Percentiles rank a stretch among this genome's conserved stretches.
phyloP scores from a whole-genome alignment of 2,329 filamentous ascomycete species.

The Diaporthe eres region DNA sequence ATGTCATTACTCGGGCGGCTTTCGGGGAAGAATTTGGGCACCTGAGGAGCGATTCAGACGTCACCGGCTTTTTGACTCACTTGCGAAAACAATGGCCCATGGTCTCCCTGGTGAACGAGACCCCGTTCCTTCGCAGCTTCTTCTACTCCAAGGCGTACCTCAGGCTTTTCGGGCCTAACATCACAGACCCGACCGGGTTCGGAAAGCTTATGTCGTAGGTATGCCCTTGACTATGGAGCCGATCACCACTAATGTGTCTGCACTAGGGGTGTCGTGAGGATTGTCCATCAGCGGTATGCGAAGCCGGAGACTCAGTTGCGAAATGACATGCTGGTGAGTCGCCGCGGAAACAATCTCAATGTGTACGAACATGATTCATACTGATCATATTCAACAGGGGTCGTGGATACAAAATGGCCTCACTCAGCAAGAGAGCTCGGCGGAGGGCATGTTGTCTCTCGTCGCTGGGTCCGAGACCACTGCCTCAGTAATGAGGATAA shows the following conservation, averaged over 20 bases:
- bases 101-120: conserved; percentile 57
- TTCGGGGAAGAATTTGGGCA: conserved; percentile 63
- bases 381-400: not conserved
- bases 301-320: conserved; percentile 55
- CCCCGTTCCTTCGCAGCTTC: conserved; percentile 50
- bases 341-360: accelerated
- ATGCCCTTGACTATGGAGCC: not conserved
- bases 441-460: conserved; percentile 48
- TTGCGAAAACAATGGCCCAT: conserved; percentile 45
- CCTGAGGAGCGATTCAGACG: conserved; percentile 57
- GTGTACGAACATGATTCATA: too few relatives aligned
- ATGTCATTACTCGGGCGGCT: conserved; percentile 63
- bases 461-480: conserved; percentile 39
- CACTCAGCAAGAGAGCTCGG: conserved; percentile 57
- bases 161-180: conserved; percentile 52
- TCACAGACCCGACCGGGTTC: conserved; percentile 47
- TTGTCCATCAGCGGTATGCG: conserved; percentile 16
- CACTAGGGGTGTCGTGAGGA: not conserved
- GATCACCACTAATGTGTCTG: not conserved
- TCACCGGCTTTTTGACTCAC: conserved; percentile 57
- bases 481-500: conserved; percentile 35
- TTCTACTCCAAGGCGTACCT: conserved; percentile 49
- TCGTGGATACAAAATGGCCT: conserved; percentile 49
- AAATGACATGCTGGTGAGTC: conserved; percentile 61
- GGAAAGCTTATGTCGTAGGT: conserved; percentile 47